Percentiles rank a stretch among this genome's conserved stretches.
Conservation (phyloP, 176 grass and related monocot genomes). For the Aechmea fasciata region DNA sequence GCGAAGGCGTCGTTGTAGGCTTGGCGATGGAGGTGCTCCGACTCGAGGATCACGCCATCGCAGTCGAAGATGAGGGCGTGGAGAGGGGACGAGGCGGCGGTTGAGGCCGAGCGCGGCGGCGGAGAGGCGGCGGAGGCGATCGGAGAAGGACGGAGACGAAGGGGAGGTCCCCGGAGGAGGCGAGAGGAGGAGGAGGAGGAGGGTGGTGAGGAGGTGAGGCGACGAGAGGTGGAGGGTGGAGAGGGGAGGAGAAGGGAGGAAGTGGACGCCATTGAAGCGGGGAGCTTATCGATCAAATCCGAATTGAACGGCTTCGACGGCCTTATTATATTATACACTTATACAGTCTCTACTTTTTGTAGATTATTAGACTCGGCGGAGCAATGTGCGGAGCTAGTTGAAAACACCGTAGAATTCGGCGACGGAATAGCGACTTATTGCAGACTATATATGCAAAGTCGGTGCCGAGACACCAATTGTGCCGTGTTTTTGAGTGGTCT, state of each 20-base stretch:
- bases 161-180: not conserved
- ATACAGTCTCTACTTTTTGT: no score
- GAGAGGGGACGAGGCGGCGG: slow-evolving; percentile 27
- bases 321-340: no score
- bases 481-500: no score
- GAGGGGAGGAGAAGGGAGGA: slow-evolving; percentile 27
- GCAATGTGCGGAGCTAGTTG: no score
- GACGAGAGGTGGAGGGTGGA: not conserved
- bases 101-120: slow-evolving; percentile 8
- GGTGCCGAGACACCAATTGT: no score
- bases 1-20: slow-evolving; percentile 94
- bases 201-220: slow-evolving; percentile 1
- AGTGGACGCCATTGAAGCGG: slow-evolving; percentile 40
- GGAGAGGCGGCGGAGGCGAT: slow-evolving; percentile 25
- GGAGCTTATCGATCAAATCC: not conserved
- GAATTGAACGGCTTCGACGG: not conserved
- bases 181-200: slow-evolving; percentile 1
- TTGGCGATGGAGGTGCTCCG: slow-evolving; percentile 88
- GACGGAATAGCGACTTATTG: no score
- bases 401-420: no score
- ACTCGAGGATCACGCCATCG: slow-evolving; percentile 90
- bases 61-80: slow-evolving; percentile 92
- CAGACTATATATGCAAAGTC: no score
- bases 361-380: no score
- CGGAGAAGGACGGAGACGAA: slow-evolving; percentile 9